A percentile compares a stretch with the other conserved stretches of the same genome.
Conservation (phyloP, 805 yeast genomes). For the Yarrowia sp. region DNA sequence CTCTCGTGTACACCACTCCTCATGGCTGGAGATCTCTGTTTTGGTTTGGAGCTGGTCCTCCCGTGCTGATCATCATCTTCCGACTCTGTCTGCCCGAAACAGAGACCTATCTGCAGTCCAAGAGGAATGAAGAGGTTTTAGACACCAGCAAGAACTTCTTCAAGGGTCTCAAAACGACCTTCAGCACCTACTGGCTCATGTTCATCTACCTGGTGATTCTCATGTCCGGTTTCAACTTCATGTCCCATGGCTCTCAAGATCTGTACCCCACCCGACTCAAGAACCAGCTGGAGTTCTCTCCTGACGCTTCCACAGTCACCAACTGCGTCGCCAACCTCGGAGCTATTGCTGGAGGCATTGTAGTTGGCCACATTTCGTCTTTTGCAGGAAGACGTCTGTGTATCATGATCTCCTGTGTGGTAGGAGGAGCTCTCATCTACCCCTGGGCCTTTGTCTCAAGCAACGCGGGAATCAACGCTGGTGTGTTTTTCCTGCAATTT, state of each 20-base stretch:
- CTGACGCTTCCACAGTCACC: conserved; percentile 4
- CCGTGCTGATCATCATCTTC: conserved; percentile 1
- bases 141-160: neutral
- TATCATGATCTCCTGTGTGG: neutral
- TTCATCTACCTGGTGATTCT: conserved; percentile 63
- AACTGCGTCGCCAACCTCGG: conserved; percentile 7
- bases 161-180: conserved; percentile 18
- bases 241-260: conserved; percentile 79
- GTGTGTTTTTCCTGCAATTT: conserved; percentile 2
- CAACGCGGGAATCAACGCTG: conserved; percentile 4
- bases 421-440: conserved; percentile 21
- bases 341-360: neutral
- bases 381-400: neutral
- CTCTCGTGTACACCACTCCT: neutral
- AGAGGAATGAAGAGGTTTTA: neutral
- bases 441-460: conserved; percentile 8
- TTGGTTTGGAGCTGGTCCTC: conserved; percentile 20
- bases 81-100: conserved; percentile 1
- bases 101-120: neutral
- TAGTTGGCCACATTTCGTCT: neutral
- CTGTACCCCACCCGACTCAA: conserved; percentile 17
- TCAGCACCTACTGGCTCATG: conserved; percentile 61
- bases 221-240: conserved; percentile 74
- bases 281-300: conserved; percentile 7
- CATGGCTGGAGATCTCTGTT: conserved; percentile 19